Conservation (phyloP, 202 grass and related monocot species). For the Eragrostis tef region DNA sequence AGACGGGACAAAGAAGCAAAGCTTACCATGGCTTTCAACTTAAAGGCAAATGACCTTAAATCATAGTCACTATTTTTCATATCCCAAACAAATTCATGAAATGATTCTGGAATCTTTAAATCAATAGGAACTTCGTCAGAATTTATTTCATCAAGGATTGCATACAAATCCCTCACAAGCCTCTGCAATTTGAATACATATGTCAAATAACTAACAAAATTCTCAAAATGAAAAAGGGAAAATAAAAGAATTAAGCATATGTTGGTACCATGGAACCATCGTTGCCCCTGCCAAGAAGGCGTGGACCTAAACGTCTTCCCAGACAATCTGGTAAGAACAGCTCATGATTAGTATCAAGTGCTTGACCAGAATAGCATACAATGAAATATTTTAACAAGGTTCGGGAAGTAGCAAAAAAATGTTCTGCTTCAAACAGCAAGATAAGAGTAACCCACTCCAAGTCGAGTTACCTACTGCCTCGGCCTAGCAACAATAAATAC, state of each 20-base stretch:
- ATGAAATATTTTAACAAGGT: slow-evolving; percentile 15
- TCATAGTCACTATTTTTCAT: slow-evolving; percentile 85
- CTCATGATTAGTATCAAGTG: slow-evolving; percentile 44
- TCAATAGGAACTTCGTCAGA: slow-evolving; percentile 70
- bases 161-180: slow-evolving; percentile 86
- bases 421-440: slow-evolving; percentile 4
- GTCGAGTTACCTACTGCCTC: slow-evolving; percentile 16
- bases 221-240: not conserved
- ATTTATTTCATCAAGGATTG: slow-evolving; percentile 82
- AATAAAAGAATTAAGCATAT: slow-evolving; percentile 16
- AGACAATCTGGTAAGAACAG: slow-evolving; percentile 85
- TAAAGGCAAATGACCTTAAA: slow-evolving; percentile 87
- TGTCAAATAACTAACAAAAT: slow-evolving; percentile 33
- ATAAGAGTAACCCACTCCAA: not conserved
- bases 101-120: slow-evolving; percentile 81
- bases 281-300: slow-evolving; percentile 81
- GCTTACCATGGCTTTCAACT: slow-evolving; percentile 79
- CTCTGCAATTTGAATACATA: slow-evolving; percentile 59
- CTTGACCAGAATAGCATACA: slow-evolving; percentile 21
- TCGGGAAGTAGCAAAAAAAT: slow-evolving; percentile 4
- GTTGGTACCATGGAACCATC: slow-evolving; percentile 80
- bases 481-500: slow-evolving; percentile 4
- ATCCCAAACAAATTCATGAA: slow-evolving; percentile 90
- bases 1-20: slow-evolving; percentile 2
- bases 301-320: slow-evolving; percentile 83